Base-by-base conservation (phyloP, 805 yeast species). In the Grigorovia humatica region DNA sequence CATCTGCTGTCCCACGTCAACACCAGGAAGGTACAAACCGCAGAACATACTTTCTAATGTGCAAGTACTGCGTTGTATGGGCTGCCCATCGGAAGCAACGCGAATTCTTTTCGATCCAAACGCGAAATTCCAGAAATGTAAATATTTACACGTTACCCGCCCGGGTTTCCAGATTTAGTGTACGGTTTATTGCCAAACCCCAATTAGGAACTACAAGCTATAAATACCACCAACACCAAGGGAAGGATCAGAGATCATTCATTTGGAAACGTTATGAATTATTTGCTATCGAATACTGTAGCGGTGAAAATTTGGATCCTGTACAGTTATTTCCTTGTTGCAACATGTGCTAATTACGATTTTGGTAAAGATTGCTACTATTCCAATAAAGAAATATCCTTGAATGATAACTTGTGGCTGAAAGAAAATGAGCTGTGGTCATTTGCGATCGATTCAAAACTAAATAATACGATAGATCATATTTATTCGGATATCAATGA, bases 341-440 rank as follows among this genome's bases (percentile, higher is more conserved):
- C 11, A 32, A 13, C 15, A 32, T 32, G 11, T 11, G 38, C 38
- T 38, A 38, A 38, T 38, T 3, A 13, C 3, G 42, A 38, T 9
- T 9, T 15, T 38, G 38, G 9, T 13, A 13, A 32, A 4, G 15
- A 23, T 23, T 23, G 6, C 6, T 23, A 32, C 38, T n/a, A n/a
- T n/a, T 8, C 38, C 11, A 32, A 8, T 13, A 32, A 32, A 32
- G 38, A 32, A 13, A 32, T 32, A 11, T 32, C 38, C 11, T 3
- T 32, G 15, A 8, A 5, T 2, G 17, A 38, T 38, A 38, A n/a
- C 3, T 15, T 38, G 8, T 38, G 42, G 42, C 13, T 38, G 15
- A 40, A 40, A 18, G 54, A 52, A 50, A 49, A 43, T 23, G 43
- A 47, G 9, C 48, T 49, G 6, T 52, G 54, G 54, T 35, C 32